Base-by-base conservation (phyloP, 495 filamentous ascomycete species). In the Pseudoneurospora amorphoporcata region DNA sequence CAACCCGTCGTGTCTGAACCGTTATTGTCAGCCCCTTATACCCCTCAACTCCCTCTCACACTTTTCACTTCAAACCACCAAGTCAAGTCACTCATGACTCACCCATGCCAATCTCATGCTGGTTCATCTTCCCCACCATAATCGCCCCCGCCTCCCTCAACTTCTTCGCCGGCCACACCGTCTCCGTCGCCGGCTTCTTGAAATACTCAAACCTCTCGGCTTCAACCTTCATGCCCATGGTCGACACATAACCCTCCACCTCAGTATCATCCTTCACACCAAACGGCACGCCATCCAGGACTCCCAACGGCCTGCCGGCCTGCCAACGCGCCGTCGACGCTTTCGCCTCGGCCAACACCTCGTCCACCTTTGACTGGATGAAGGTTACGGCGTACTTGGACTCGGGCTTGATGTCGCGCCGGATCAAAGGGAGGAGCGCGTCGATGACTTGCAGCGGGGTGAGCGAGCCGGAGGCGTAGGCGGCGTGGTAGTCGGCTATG, bases 211-310 rank as follows among this genome's bases (percentile, higher is more conserved):
- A 73, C 3, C 61, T 69, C 61, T 86, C 81, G 23, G 23, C 23
- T 10, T 86, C 75, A 12, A 80, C 77, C 39, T 76, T 73, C 76
- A 83, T 80, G 70, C 88, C 89, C 74, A 90, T 87, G 29, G 87
- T 82, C 69, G 87, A 90, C 40, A 87, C 84, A 74, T 95, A 94
- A 1, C 93, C 93, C 39, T 89, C 85, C 3, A 97, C 82, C 74
- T 92, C 88, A 32, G 90, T 86, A 76, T 98, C 94, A 80, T 97
- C 94, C 81, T 94, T 98, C 68, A 97, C 88, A 1, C 91, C 92
- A 61, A 97, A 88, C 0, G 94, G 94, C 16, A 98, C 87, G 8
- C 95, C 95, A 73, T 97, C 95, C 8, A 98, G 82, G 0, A 91
- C 79, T 3, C 91, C 85, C 0, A 92, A 80, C 16, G 90, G 83